Base-by-base conservation (phyloP, 164 flowering plant species). In the Cinnamomum micranthum region DNA sequence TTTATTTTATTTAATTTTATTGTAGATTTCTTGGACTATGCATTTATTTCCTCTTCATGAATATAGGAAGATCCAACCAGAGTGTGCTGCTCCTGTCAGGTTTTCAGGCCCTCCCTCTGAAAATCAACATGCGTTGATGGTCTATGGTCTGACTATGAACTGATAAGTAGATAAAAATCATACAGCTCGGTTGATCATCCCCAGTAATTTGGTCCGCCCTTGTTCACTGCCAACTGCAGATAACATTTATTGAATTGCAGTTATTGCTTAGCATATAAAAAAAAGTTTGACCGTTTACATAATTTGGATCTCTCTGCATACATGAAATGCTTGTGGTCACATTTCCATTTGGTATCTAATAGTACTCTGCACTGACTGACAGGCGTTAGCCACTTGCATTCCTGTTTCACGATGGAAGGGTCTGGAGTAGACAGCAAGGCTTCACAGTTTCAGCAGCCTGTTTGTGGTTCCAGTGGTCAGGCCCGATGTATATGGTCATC, bases 401-500 rank as follows among this genome's bases (percentile, higher is more conserved):
- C 86, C 47, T 73, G 82, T 58, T 80, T 71, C 76, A 80, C 75
- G 58, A 89, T 90, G 92, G 94, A 87, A 27, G 78, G 72, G 70
- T 75, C 74, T 73, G 82, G 76, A 67, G 22, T 72, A 14, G 79
- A 82, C 69, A 78, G 78, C 33, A 81, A 74, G 60, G 52, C 67
- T 7, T 65, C 78, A 25, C 79, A 73, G 59, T 71, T 65, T 71
- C 84, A 78, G 47, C 81, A 35, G 65, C 58, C 67, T 72, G 31
- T 20, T 41, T 3, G 73, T 74, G 63, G 20, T 74, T 82, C 77
- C 73, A 80, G 74, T 64, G 77, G 66, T 76, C 78, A 77, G 23
- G 73, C 74, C 28, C 86, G 79, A 27, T 74, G 79, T 68, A 82
- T 87, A 76, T 92, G 98, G 98, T 85, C 97, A 60, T 90, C 95